These are phyloP conservation scores for grape (Vitis vinifera) DNA, from an alignment of 164 flowering plant genomes.

Conservation along the genomic window DNA sequence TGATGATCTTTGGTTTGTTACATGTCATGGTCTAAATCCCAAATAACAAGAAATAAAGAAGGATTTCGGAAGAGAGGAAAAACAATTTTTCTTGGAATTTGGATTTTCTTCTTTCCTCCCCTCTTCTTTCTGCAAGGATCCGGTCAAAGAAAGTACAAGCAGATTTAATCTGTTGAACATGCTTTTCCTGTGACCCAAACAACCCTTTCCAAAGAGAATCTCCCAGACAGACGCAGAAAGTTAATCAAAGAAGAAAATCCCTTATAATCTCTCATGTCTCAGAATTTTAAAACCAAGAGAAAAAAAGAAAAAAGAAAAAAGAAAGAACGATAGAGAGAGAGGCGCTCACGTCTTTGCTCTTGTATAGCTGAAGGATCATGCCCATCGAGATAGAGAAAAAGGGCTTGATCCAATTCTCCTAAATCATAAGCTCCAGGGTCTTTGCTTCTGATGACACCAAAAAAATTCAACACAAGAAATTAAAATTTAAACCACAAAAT, in stretches of 20 bases:
- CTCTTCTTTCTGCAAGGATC: conserved; percentile 19
- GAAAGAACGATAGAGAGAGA: conserved; percentile 8
- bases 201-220: conserved; percentile 22
- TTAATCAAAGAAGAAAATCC: neutral
- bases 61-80: conserved; percentile 5
- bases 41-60: conserved; percentile 4
- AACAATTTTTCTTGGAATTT: neutral
- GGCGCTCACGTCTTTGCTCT: conserved; percentile 59
- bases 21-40: conserved; percentile 21
- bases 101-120: neutral
- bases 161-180: conserved; percentile 34
- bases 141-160: conserved; percentile 63
- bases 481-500: neutral
- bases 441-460: conserved; percentile 43
- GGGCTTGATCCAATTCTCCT: conserved; percentile 96
- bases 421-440: conserved; percentile 79
- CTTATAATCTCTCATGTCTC: neutral
- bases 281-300: neutral
- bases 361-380: conserved; percentile 53
- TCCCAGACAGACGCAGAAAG: conserved; percentile 5
- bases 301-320: conserved; percentile 6
- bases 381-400: conserved; percentile 83
- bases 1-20: conserved; percentile 21
- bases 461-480: neutral
- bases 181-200: conserved; percentile 46